Evolutionary conservation across 1,284 basidiomycete species (phyloP), one percentile per base, ranked within the genome.

Genomic region (Pascua guehoae): DNA sequence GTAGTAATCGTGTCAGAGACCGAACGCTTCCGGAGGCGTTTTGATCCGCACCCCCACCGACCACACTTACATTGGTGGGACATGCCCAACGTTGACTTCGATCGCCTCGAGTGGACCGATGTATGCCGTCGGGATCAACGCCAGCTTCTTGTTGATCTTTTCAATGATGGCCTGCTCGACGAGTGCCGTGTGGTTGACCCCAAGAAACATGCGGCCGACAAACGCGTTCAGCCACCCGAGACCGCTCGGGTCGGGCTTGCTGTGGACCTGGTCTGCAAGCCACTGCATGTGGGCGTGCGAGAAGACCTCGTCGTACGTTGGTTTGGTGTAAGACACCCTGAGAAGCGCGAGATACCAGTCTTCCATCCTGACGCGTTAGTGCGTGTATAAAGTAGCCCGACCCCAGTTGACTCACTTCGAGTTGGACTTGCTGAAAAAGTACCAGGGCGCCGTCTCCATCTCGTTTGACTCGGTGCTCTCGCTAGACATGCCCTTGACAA

Each of bases 181-280:
- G 45, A 80, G 80, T 47, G 87, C 83, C 0, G 93, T 96, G 59
- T 85, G 85, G 75, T 96, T 95, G 69, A 90, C 86, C 63, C 88
- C 89, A 78, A 95, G 89, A 80, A 98, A 97, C 44, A 97, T 74
- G 17, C 95, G 86, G 2, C 94, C 95, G 51, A 98, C 75, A 52
- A 98, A 79, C 0, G 92, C 95, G 69, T 98, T 98, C 52, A 97
- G 81, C 95, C 96, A 98, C 15, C 94, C 87, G 82, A 94, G 89
- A 1, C 92, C 92, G 57, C 97, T 93, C 49, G 93, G 88, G 72
- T 98, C 95, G 3, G 93, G 89, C 68, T 92, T 87, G 62, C 44
- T n/a, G 87, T 86, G 79, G 59, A 98, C 82, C 2, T 86, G 89
- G 12, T 86, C 79, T 50, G 97, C 86, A 40, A 98, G 83, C 62